Percentiles rank a stretch among this genome's conserved stretches.
Conservation (phyloP, 169 alveolate species). For the Plasmodium gaboni region DNA sequence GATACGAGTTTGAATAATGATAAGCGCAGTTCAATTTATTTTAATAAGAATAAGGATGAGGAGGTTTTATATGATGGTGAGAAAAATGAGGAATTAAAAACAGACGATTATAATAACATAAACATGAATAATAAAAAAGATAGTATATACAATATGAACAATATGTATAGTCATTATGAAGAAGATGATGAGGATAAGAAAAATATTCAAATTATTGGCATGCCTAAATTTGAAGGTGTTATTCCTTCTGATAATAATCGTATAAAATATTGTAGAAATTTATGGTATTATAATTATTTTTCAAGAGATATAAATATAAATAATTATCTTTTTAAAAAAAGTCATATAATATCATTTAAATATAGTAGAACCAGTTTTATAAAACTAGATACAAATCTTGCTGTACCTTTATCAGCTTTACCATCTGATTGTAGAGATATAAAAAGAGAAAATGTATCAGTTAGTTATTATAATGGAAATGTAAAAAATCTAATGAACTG, state of each 20-base stretch:
- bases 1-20: not conserved
- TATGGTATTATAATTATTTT: constrained; percentile 71
- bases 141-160: not conserved
- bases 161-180: not conserved
- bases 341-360: constrained; percentile 45
- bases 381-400: constrained; percentile 36
- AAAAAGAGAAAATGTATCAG: constrained; percentile 66
- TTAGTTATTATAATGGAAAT: constrained; percentile 51
- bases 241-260: constrained; percentile 68
- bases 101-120: not conserved
- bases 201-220: constrained; percentile 34
- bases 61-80: not conserved
- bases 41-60: not conserved
- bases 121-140: not conserved
- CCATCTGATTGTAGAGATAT: constrained; percentile 56
- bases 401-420: constrained; percentile 71
- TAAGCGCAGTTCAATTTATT: not conserved
- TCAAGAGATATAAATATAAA: constrained; percentile 45
- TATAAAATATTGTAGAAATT: constrained; percentile 31
- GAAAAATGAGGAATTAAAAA: not conserved
- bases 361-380: constrained; percentile 50
- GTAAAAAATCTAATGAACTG: constrained; percentile 39
- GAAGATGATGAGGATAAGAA: not conserved
- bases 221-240: constrained; percentile 74
- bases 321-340: constrained; percentile 11